These are phyloP conservation scores for Lyophyllum atratum DNA, from an alignment of 768 basidiomycete genomes.

Conservation along the genomic window DNA sequence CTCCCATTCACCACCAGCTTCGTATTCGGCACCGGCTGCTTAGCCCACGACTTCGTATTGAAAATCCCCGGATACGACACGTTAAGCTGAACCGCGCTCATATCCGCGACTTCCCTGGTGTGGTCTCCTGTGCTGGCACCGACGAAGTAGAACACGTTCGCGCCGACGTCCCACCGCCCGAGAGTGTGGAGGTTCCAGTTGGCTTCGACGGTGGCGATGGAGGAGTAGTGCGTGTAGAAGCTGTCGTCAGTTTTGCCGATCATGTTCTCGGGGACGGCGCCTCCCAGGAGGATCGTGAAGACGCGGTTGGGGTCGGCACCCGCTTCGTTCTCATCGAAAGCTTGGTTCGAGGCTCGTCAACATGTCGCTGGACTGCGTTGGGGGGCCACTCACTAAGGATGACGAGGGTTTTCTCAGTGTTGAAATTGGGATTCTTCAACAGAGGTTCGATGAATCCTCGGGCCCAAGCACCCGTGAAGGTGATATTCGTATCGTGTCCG, in stretches of 20 bases:
- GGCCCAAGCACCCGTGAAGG: slow-evolving; percentile 47
- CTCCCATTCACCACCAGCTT: slow-evolving; percentile 25
- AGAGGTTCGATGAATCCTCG: slow-evolving; percentile 53
- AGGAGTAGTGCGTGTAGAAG: slow-evolving; percentile 65
- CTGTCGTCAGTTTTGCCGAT: slow-evolving; percentile 48
- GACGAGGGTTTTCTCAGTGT: slow-evolving; percentile 55
- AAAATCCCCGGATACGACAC: slow-evolving; percentile 30
- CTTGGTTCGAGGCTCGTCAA: background rate
- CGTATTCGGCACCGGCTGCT: slow-evolving; percentile 26
- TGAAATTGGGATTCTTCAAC: slow-evolving; percentile 52
- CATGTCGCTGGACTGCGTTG: background rate
- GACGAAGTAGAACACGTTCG: slow-evolving; percentile 56
- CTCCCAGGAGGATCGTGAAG: slow-evolving; percentile 41
- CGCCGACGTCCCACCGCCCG: slow-evolving; percentile 41
- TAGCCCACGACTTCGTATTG: slow-evolving; percentile 12
- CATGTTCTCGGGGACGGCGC: slow-evolving; percentile 42
- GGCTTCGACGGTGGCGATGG: slow-evolving; percentile 53
- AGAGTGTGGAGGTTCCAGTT: slow-evolving; percentile 67
- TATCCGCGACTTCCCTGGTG: slow-evolving; percentile 17
- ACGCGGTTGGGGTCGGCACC: slow-evolving; percentile 48
- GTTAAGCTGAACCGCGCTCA: slow-evolving; percentile 19
- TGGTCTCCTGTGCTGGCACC: slow-evolving; percentile 46
- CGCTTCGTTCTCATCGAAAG: slow-evolving; percentile 59
- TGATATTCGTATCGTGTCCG: slow-evolving; percentile 59
- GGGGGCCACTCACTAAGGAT: slow-evolving; percentile 36